Conservation (phyloP, 176 grass and related monocot species). For the Thinopyrum elongatum region DNA sequence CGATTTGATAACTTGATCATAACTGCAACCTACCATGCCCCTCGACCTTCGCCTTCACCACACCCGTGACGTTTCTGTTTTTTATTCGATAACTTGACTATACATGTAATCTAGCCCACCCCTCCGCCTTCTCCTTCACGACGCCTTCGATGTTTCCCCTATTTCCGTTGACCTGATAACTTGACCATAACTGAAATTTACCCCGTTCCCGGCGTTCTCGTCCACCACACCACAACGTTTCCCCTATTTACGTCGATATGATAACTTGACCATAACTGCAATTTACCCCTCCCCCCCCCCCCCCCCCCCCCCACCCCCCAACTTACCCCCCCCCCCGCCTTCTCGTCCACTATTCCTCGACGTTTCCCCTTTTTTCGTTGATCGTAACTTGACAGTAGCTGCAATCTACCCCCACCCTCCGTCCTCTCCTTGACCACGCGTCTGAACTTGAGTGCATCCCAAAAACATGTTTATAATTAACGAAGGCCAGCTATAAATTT, state of each 20-base stretch:
- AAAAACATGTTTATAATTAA: background rate
- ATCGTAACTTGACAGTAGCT: too few species aligned
- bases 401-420: too few species aligned
- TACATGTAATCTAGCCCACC: too few species aligned
- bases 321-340: too few species aligned
- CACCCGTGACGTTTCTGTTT: background rate
- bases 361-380: too few species aligned
- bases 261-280: background rate
- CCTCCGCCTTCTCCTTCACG: too few species aligned
- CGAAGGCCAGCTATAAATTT: too few species aligned
- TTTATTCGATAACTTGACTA: background rate
- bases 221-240: background rate
- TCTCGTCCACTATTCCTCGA: too few species aligned
- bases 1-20: too few species aligned
- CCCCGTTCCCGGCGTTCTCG: background rate
- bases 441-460: background rate
- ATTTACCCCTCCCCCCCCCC: background rate
- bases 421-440: background rate
- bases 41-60: background rate
- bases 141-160: too few species aligned
- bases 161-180: background rate
- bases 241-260: fast-evolving
- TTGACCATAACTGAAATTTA: background rate
- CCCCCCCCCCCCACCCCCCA: too few species aligned
- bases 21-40: too few species aligned